Evolutionary conservation across 2,329 filamentous ascomycete genomes (phyloP), one percentile per base, ranked within the genome.

Genomic region (Mollisia scopiformis): DNA sequence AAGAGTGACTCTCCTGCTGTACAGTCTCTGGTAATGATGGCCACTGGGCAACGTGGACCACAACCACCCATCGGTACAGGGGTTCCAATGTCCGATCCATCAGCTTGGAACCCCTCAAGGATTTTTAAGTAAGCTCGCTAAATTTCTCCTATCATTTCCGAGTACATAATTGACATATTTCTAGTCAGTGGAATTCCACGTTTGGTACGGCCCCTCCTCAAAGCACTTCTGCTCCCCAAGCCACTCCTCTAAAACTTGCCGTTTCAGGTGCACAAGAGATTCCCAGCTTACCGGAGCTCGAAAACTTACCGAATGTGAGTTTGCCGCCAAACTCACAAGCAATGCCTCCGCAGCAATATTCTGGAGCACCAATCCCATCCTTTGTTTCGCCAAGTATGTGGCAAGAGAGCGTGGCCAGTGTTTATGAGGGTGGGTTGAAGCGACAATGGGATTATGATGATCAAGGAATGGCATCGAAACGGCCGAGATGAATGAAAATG

Each of bases 181-280:
- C 64, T 71, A 96, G 93, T 76, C 92, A 97, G 81, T 98, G 94
- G 93, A 93, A 96, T 76, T 88, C 90, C 72, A 93, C 94, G 67
- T 98, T 97, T 79, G 91, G 92, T 81, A 91, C 72, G 71, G 70
- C 65, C 70, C 71, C 68, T 68, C 63, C 67, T 66, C 69, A 68
- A 64, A 69, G 66, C 64, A 71, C 67, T 61, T 72, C 73, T 62
- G 65, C 71, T 69, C 67, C 74, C 67, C 70, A 69, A 69, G 68
- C 68, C 68, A 65, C 66, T 62, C 71, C 69, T 73, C 73, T 75
- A 74, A 75, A 69, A 73, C 55, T 65, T 65, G 57, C 68, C 62
- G 64, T 70, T 62, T 66, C 72, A 72, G 71, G 71, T 71, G 70
- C 71, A 49, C 71, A 81, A 67, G 84, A 86, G 74, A 75, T 84